These are phyloP conservation scores for Tricladium varicosporioides DNA, from an alignment of 2,329 filamentous ascomycete species.

Conservation along the genomic window DNA sequence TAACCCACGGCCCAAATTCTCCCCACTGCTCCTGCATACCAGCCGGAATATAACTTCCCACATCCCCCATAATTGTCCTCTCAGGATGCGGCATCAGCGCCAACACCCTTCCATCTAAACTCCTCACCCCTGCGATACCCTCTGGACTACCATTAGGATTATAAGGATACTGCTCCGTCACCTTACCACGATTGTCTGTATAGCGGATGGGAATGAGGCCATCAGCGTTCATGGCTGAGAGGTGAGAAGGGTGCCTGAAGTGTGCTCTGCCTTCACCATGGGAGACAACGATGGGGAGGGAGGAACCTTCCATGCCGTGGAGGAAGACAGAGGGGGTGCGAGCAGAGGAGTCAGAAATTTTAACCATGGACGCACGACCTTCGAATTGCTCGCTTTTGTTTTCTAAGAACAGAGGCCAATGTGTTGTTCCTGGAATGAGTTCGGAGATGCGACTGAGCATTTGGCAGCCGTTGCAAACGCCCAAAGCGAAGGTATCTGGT, in stretches of 20 bases:
- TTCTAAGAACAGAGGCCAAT: conserved; percentile 84
- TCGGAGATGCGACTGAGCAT: conserved; percentile 82
- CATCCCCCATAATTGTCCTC: conserved; percentile 63
- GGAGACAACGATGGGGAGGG: conserved; percentile 81
- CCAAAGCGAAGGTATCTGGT: conserved; percentile 85
- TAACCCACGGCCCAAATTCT: conserved; percentile 68
- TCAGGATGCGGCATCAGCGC: conserved; percentile 77
- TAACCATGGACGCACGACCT: conserved; percentile 81
- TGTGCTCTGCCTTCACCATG: conserved; percentile 87
- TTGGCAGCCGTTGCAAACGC: conserved; percentile 97
- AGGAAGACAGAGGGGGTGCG: conserved; percentile 75
- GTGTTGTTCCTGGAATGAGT: conserved; percentile 78
- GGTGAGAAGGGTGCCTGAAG: conserved; percentile 55
- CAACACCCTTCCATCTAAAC: conserved; percentile 62
- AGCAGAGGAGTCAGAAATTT: conserved; percentile 61
- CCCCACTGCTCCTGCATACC: conserved; percentile 59
- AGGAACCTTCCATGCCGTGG: conserved; percentile 79
- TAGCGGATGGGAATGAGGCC: conserved; percentile 79
- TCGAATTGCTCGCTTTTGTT: conserved; percentile 90
- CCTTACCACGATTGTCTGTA: conserved; percentile 74
- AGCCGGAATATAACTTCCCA: conserved; percentile 63
- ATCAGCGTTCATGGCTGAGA: conserved; percentile 56
- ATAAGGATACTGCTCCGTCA: conserved; percentile 80
- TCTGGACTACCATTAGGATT: conserved; percentile 76
- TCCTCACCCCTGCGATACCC: conserved; percentile 67